Evolutionary conservation across 208 protist species (phyloP).

Genomic region (Trypanosoma boissoni): DNA sequence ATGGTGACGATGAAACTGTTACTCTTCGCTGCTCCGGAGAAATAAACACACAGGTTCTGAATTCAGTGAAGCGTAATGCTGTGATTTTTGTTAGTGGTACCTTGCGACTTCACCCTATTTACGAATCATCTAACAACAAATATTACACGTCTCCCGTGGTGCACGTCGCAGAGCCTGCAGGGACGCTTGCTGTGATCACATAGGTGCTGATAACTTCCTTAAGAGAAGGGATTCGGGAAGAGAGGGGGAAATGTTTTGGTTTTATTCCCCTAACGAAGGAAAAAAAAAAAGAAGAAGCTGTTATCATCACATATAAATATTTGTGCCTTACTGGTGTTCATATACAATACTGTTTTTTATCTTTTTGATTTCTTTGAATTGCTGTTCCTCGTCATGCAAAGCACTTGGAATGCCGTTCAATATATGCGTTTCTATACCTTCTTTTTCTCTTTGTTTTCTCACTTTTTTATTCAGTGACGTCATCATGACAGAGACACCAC

Average conservation of each 20-base stretch:
- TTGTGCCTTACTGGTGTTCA: too few species aligned
- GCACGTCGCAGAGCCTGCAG: constrained; percentile 43
- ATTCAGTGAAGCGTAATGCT: constrained; percentile 33
- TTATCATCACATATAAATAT: too few species aligned
- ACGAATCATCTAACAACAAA: constrained; percentile 47
- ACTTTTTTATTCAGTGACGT: background rate
- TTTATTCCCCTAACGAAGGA: too few species aligned
- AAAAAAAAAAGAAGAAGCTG: too few species aligned
- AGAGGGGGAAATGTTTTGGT: too few species aligned
- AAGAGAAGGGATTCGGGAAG: too few species aligned
- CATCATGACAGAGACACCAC: constrained; percentile 35
- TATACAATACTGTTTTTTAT: too few species aligned
- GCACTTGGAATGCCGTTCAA: too few species aligned
- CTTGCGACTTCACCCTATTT: constrained; percentile 51
- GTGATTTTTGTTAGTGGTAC: constrained; percentile 61
- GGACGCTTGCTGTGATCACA: constrained; percentile 34
- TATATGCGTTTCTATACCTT: constrained; percentile 22
- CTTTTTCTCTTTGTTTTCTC: constrained; percentile 12
- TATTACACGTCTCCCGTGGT: constrained; percentile 61
- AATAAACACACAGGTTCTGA: constrained; percentile 15
- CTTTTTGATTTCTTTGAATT: background rate
- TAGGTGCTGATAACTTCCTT: constrained; percentile 9
- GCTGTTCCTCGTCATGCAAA: too few species aligned
- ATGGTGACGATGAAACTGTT: constrained; percentile 44
- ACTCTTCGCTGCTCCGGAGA: constrained; percentile 50